These are phyloP conservation scores for Wickerhamomyces xylosicus DNA, from an alignment of 805 yeast genomes.

Conservation along the genomic window DNA sequence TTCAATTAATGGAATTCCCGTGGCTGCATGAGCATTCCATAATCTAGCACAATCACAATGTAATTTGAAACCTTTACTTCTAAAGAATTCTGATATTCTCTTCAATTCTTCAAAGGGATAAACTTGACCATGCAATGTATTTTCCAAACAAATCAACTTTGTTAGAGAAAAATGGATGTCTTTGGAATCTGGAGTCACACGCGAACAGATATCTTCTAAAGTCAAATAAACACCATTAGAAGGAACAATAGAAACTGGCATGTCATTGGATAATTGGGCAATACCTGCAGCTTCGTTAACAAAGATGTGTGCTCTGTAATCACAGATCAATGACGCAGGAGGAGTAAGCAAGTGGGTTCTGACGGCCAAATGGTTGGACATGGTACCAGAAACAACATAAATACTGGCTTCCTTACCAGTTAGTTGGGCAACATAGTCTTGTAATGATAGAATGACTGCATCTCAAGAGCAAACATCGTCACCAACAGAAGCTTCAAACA, in stretches of 20 bases:
- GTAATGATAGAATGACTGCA: slow-evolving; percentile 52
- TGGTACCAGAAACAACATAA: slow-evolving; percentile 81
- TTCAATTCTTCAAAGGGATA: slow-evolving; percentile 72
- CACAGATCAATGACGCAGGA: slow-evolving; percentile 80
- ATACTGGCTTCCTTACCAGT: slow-evolving; percentile 77
- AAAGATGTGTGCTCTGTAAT: slow-evolving; percentile 76
- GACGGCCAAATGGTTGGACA: slow-evolving; percentile 81
- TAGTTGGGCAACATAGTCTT: slow-evolving; percentile 49
- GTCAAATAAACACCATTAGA: slow-evolving; percentile 69
- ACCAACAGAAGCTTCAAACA: slow-evolving; percentile 51
- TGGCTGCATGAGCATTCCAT: slow-evolving; percentile 77
- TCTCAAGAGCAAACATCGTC: slow-evolving; percentile 91
- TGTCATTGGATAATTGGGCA: slow-evolving; percentile 82
- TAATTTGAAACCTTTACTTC: slow-evolving; percentile 42
- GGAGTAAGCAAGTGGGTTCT: slow-evolving; percentile 72
- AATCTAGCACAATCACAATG: slow-evolving; percentile 95
- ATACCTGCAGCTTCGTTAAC: slow-evolving; percentile 86
- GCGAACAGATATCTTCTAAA: slow-evolving; percentile 62
- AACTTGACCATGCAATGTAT: slow-evolving; percentile 77
- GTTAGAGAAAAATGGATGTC: slow-evolving; percentile 89
- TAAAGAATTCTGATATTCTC: slow-evolving; percentile 63
- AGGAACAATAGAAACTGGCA: slow-evolving; percentile 80
- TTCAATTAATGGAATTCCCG: slow-evolving; percentile 43
- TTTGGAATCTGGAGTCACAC: slow-evolving; percentile 59
- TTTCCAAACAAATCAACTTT: slow-evolving; percentile 72